Base-by-base conservation (phyloP, 1,284 basidiomycete species). In the Trametes sp. region DNA sequence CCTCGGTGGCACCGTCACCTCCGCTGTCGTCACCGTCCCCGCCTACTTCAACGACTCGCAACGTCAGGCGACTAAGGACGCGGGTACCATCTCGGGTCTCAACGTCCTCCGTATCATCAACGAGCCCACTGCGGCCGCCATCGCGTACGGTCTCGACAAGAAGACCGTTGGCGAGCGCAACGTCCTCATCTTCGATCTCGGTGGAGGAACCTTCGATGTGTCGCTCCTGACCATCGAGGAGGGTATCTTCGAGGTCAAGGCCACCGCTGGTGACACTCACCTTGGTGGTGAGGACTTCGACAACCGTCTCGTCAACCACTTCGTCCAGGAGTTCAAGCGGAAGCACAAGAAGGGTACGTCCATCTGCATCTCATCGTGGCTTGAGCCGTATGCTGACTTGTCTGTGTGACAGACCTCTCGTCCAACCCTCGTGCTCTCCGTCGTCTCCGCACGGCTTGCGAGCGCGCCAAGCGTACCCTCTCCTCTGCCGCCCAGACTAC, bases 211-310 rank as follows among this genome's bases (percentile, higher is more conserved):
- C 51, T 98, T 98, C 80, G 97, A 98, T 90, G 97, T 98, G 35
- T 98, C 96, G 36, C 93, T 99, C 66, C 82, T 99, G 70, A 96
- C 96, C 67, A 98, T 98, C 67, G 95, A 98, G 80, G 96, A 98
- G 81, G 96, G 96, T 80, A 96, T 99, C 80, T 99, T 98, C 83
- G 96, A 98, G 81, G 96, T 98, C 80, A 97, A 98, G 85, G 95
- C 97, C 66, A 98, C 96, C 67, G 96, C 97, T 66, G 97, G 96
- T 88, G 97, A 98, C 83, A 99, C 96, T 66, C 96, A 98, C 81
- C 86, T 98, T 78, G 96, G 96, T 83, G 96, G 97, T 84, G 96
- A 98, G 82, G 96, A 98, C 82, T 99, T 98, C 74, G 97, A 98
- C 81, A 98, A 98, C 87, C 90, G 93, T 72, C 92, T 98, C 71